Conservation (phyloP, 2,329 filamentous ascomycete species). For the Pseudocercospora eumusae region DNA sequence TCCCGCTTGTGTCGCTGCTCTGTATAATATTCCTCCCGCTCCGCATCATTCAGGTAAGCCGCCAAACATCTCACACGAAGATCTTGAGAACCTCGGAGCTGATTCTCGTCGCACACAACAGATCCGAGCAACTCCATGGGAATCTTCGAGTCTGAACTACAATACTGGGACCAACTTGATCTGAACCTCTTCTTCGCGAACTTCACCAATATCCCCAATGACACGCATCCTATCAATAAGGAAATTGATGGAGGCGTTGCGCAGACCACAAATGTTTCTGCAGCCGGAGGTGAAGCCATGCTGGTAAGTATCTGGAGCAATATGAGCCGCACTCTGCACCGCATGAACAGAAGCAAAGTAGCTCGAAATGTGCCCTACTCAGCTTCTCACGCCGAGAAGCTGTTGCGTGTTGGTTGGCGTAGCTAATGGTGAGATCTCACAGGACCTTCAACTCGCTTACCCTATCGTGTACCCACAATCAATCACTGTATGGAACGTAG, state of each 20-base stretch:
- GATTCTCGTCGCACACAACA: background rate
- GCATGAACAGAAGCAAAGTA: too few species aligned
- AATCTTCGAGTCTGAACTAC: slow-evolving; percentile 19
- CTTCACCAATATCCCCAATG: slow-evolving; percentile 32
- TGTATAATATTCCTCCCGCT: slow-evolving; percentile 46
- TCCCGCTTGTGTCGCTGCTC: slow-evolving; percentile 44
- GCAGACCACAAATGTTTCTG: slow-evolving; percentile 33
- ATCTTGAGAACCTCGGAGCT: too few species aligned
- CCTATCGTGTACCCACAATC: slow-evolving; percentile 55
- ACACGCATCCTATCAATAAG: slow-evolving; percentile 33
- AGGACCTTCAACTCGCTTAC: slow-evolving; percentile 52
- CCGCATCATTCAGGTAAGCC: background rate
- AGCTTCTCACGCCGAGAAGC: too few species aligned
- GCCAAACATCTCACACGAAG: too few species aligned
- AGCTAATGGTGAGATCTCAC: too few species aligned
- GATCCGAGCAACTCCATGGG: slow-evolving; percentile 25
- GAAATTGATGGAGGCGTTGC: slow-evolving; percentile 38
- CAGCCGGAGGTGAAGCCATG: slow-evolving; percentile 45
- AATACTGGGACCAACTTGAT: slow-evolving; percentile 26
- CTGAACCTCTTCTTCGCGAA: slow-evolving; percentile 43
- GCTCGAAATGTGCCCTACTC: too few species aligned
- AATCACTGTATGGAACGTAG: slow-evolving; percentile 50
- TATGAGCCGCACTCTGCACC: too few species aligned
- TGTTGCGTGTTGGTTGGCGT: too few species aligned
- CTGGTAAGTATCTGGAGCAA: slow-evolving; percentile 30